A percentile compares a stretch with the other conserved stretches of the same genome.
These are phyloP conservation scores for Saturnispora serradocipensis DNA, from an alignment of 805 yeast species.

Conservation along the genomic window DNA sequence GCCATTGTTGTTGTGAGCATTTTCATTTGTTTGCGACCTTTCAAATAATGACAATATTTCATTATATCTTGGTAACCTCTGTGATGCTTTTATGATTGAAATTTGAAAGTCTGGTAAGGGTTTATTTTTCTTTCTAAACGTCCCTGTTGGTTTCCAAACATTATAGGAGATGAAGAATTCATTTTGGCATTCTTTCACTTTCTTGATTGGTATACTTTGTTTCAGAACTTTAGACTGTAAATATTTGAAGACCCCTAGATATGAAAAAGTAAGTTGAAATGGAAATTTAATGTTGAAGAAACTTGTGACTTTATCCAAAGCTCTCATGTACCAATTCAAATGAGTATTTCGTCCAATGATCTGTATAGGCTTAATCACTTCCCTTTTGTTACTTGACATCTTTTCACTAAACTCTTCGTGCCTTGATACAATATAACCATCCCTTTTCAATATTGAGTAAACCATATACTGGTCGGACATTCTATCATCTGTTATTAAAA, in stretches of 20 bases:
- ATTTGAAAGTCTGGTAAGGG: conserved; percentile 70
- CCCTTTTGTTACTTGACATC: neutral
- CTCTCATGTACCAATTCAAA: conserved; percentile 9
- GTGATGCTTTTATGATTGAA: conserved; percentile 42
- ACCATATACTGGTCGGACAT: conserved; percentile 51
- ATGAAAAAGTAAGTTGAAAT: conserved; percentile 10
- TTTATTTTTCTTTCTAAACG: conserved; percentile 62
- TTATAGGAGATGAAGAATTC: conserved; percentile 38
- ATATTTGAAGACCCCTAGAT: conserved; percentile 14
- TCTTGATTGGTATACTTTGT: conserved; percentile 12
- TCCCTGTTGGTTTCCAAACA: conserved; percentile 77
- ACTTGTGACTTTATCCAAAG: neutral
- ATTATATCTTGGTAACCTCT: conserved; percentile 37
- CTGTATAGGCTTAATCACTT: neutral
- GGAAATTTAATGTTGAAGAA: conserved; percentile 11
- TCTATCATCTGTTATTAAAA: conserved; percentile 31
- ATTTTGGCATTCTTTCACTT: conserved; percentile 17
- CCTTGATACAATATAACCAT: conserved; percentile 60
- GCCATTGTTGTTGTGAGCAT: conserved; percentile 1
- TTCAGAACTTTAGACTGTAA: conserved; percentile 10
- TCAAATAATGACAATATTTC: conserved; percentile 33
- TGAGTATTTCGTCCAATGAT: conserved; percentile 4
- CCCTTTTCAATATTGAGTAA: conserved; percentile 64
- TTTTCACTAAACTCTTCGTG: conserved; percentile 11
- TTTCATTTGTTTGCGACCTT: conserved; percentile 17